A percentile compares a stretch with the other conserved stretches of the same genome.
Conservation (phyloP, 164 flowering plant genomes). For the Vitis rotundifolia region DNA sequence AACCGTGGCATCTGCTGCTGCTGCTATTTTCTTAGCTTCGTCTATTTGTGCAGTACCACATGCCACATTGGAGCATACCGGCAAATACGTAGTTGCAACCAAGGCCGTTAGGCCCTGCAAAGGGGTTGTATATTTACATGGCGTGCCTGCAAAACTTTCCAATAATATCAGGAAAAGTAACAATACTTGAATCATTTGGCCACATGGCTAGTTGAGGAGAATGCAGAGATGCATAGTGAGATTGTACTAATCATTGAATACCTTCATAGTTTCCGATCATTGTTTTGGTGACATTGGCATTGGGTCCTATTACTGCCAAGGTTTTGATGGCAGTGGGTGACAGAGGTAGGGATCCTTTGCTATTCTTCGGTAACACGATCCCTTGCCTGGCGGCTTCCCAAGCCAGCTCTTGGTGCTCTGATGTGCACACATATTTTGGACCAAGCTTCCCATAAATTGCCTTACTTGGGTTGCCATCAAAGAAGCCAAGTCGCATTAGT, state of each 20-base stretch:
- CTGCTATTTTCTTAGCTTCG: slow-evolving; percentile 64
- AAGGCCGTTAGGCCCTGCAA: slow-evolving; percentile 66
- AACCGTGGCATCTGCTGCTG: slow-evolving; percentile 75
- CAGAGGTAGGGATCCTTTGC: slow-evolving; percentile 59
- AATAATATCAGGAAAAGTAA: not conserved
- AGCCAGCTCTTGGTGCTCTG: slow-evolving; percentile 64
- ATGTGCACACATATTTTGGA: slow-evolving; percentile 76
- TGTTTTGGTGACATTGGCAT: slow-evolving; percentile 85
- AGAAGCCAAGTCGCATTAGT: slow-evolving; percentile 84
- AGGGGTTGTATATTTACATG: slow-evolving; percentile 86
- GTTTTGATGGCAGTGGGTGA: slow-evolving; percentile 59
- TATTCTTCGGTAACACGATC: slow-evolving; percentile 83
- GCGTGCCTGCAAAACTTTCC: slow-evolving; percentile 52
- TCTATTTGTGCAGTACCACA: slow-evolving; percentile 53
- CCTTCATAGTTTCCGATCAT: slow-evolving; percentile 97
- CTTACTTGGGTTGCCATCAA: slow-evolving; percentile 76
- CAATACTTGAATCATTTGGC: not conserved
- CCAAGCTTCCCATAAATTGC: slow-evolving; percentile 70
- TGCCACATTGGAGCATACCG: slow-evolving; percentile 67
- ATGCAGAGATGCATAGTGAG: not conserved
- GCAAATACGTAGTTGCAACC: slow-evolving; percentile 41
- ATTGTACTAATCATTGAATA: slow-evolving; percentile 5
- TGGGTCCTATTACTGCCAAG: slow-evolving; percentile 91
- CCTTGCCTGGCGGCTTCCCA: slow-evolving; percentile 91
- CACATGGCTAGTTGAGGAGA: too few species aligned